A percentile compares a stretch with the other conserved stretches of the same genome.
Conservation (phyloP, 345 rosid genomes). For the Aurinia saxatilis region DNA sequence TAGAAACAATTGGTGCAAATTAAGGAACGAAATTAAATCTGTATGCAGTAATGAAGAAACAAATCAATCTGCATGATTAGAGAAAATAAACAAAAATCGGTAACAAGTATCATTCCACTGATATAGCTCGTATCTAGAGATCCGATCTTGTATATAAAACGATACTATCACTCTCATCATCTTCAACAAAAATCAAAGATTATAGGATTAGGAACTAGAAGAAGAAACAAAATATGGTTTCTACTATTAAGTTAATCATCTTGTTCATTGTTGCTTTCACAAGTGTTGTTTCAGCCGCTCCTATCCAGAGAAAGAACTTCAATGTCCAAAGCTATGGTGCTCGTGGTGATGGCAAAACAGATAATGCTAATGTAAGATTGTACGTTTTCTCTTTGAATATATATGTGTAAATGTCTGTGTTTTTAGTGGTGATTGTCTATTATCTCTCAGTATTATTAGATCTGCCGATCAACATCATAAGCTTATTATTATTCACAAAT, state of each 20-base stretch:
- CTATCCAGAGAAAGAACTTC: background rate
- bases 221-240: conserved; percentile 8
- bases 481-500: no score
- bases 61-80: background rate
- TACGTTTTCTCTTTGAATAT: no score
- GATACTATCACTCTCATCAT: background rate
- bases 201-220: background rate
- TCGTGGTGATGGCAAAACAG: conserved; percentile 29
- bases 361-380: conserved; percentile 26
- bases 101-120: conserved; percentile 12
- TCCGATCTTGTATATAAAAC: conserved; percentile 6
- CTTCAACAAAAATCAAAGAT: background rate
- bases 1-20: background rate
- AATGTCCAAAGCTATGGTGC: conserved; percentile 28
- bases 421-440: no score
- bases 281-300: background rate
- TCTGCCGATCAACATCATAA: no score
- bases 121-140: background rate
- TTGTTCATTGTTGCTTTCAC: background rate
- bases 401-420: no score
- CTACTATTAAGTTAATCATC: background rate
- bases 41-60: background rate
- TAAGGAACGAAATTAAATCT: background rate
- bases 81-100: background rate
- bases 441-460: no score